These are phyloP conservation scores for Penstemon eatonii DNA, from an alignment of 257 asterid species.

Conservation along the genomic window DNA sequence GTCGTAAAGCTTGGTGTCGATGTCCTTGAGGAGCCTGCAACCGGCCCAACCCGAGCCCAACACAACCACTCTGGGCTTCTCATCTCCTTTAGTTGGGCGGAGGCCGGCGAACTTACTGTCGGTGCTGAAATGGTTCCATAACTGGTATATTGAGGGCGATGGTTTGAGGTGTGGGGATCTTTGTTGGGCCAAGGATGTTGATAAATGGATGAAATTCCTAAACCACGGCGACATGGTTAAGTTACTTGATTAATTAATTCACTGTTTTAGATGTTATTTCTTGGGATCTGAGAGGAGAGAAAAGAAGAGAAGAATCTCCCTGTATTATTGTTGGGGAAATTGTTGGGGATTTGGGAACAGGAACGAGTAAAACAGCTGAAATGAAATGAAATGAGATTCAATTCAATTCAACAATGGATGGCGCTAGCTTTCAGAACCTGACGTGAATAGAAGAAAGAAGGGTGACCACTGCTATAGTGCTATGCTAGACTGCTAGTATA, in stretches of 20 bases:
- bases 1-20: slow-evolving; percentile 70
- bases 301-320: slow-evolving; percentile 28
- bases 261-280: not conserved
- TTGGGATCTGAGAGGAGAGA: not conserved
- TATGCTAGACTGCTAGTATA: too few relatives aligned
- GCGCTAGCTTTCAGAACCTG: slow-evolving; percentile 8
- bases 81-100: slow-evolving; percentile 67
- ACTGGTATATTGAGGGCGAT: slow-evolving; percentile 46
- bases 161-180: slow-evolving; percentile 33
- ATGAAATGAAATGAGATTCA: slow-evolving; percentile 15
- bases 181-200: slow-evolving; percentile 37
- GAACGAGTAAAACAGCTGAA: slow-evolving; percentile 31
- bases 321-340: slow-evolving; percentile 5
- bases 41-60: slow-evolving; percentile 99
- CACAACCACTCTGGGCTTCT: slow-evolving; percentile 92
- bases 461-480: too few relatives aligned
- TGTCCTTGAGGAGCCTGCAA: slow-evolving; percentile 84
- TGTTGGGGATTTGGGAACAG: slow-evolving; percentile 15
- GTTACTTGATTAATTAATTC: not conserved
- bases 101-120: slow-evolving; percentile 40
- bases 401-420: slow-evolving; percentile 26
- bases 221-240: slow-evolving; percentile 79
- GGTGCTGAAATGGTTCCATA: slow-evolving; percentile 53
- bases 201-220: slow-evolving; percentile 61
- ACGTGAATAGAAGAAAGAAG: too few relatives aligned